Evolutionary conservation across 768 basidiomycete genomes (phyloP).

Genomic region (Boletus coccyginus): DNA sequence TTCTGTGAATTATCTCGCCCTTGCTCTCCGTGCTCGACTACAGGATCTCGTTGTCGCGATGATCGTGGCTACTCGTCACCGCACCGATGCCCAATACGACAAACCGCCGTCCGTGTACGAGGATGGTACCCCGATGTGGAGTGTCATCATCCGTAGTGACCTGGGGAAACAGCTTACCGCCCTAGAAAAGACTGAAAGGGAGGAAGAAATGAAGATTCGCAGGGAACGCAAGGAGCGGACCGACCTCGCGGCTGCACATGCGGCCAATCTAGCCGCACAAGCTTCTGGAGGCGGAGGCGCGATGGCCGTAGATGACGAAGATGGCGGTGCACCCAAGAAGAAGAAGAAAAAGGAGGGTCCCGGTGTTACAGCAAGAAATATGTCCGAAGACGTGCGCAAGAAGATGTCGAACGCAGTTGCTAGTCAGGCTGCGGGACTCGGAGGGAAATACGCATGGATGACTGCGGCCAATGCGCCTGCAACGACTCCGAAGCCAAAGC

Average conservation of each 20-base stretch:
- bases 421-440: constrained; percentile 82
- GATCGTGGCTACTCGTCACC: constrained; percentile 66
- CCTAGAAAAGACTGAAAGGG: constrained; percentile 76
- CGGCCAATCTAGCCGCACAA: constrained; percentile 61
- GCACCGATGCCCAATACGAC: constrained; percentile 68
- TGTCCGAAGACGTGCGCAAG: constrained; percentile 90
- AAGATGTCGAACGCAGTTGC: constrained; percentile 91
- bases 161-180: constrained; percentile 73
- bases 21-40: constrained; percentile 74
- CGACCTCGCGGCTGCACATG: constrained; percentile 69
- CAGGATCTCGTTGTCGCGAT: constrained; percentile 66
- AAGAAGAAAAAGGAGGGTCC: constrained; percentile 84
- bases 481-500: constrained; percentile 38
- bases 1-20: constrained; percentile 71
- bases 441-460: constrained; percentile 89
- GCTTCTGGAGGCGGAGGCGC: constrained; percentile 35
- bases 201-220: constrained; percentile 75
- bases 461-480: constrained; percentile 54
- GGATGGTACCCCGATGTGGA: constrained; percentile 79
- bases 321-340: constrained; percentile 67
- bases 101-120: constrained; percentile 63
- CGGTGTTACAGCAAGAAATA: constrained; percentile 80
- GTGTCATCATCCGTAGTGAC: constrained; percentile 71
- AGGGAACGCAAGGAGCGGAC: constrained; percentile 76
- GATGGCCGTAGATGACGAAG: constrained; percentile 43